These are phyloP conservation scores for Spatholobus suberectus DNA, from an alignment of 306 rosid species.

Conservation along the genomic window DNA sequence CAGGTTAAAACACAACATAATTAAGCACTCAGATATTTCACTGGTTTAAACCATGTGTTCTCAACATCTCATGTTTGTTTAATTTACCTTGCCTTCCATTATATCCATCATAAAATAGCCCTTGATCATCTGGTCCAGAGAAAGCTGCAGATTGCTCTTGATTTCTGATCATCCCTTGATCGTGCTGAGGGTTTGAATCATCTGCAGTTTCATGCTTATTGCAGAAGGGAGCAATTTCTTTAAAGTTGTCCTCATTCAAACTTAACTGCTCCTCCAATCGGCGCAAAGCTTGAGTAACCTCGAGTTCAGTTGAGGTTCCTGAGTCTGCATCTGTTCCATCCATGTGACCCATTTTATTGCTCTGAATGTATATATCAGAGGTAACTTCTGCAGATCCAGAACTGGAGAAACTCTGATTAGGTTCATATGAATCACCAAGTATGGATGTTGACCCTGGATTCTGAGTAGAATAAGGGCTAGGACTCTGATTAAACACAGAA, in stretches of 20 bases:
- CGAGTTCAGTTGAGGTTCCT: conserved; percentile 47
- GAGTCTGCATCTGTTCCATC: conserved; percentile 57
- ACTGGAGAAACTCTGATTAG: conserved; percentile 67
- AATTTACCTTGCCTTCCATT: conserved; percentile 66
- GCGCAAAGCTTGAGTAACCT: conserved; percentile 76
- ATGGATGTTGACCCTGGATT: conserved; percentile 58
- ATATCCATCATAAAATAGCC: conserved; percentile 53
- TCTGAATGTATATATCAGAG: conserved; percentile 54
- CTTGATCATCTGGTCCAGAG: conserved; percentile 48
- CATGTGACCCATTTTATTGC: conserved; percentile 48
- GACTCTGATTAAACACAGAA: conserved; percentile 57
- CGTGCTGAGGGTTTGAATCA: conserved; percentile 48
- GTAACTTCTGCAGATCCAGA: conserved; percentile 75
- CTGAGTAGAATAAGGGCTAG: conserved; percentile 57
- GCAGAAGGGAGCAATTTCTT: conserved; percentile 50
- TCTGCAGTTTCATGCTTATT: conserved; percentile 46
- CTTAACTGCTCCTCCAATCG: conserved; percentile 89
- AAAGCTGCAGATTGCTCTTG: conserved; percentile 57
- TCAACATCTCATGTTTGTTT: conserved; percentile 29
- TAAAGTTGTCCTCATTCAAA: conserved; percentile 68
- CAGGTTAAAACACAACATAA: conserved; percentile 9
- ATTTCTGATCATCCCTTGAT: conserved; percentile 42
- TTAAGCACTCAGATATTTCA: conserved; percentile 12
- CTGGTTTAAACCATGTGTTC: conserved; percentile 22
- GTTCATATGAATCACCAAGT: conserved; percentile 57